Evolutionary conservation across 1,284 basidiomycete species (phyloP).

Genomic region (Cryptococcus sp.): DNA sequence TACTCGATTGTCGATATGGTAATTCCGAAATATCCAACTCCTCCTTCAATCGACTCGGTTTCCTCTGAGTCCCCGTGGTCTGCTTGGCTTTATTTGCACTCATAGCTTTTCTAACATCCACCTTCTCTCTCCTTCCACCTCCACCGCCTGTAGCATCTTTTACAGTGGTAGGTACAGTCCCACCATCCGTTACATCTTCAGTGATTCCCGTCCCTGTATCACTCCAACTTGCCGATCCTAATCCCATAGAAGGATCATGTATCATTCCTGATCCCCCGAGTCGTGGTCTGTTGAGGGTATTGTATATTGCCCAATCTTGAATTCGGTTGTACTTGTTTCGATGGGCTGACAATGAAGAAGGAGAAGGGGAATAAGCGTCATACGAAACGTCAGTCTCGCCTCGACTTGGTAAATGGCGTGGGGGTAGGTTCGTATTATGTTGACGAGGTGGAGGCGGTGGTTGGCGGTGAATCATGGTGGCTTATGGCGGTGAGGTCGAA

Average conservation of each 20-base stretch:
- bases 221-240: conserved; percentile 17
- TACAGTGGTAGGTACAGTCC: conserved; percentile 11
- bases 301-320: conserved; percentile 7
- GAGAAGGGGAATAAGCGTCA: conserved; percentile 14
- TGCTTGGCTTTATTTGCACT: neutral
- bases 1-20: neutral
- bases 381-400: conserved; percentile 8
- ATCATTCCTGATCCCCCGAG: no score
- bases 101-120: neutral
- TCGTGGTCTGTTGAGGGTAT: neutral
- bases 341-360: conserved; percentile 13
- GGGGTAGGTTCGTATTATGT: neutral
- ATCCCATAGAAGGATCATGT: conserved; percentile 7
- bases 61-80: neutral
- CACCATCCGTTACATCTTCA: conserved; percentile 4
- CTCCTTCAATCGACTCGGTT: neutral
- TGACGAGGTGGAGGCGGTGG: neutral
- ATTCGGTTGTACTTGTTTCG: conserved; percentile 7
- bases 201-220: conserved; percentile 6
- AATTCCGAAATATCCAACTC: neutral
- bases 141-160: neutral
- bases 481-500: no score
- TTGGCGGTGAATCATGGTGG: neutral
- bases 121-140: neutral
- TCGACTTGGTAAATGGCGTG: neutral